Evolutionary conservation across 1,284 basidiomycete species (phyloP).

Genomic region (Apiotrichum brassicae): DNA sequence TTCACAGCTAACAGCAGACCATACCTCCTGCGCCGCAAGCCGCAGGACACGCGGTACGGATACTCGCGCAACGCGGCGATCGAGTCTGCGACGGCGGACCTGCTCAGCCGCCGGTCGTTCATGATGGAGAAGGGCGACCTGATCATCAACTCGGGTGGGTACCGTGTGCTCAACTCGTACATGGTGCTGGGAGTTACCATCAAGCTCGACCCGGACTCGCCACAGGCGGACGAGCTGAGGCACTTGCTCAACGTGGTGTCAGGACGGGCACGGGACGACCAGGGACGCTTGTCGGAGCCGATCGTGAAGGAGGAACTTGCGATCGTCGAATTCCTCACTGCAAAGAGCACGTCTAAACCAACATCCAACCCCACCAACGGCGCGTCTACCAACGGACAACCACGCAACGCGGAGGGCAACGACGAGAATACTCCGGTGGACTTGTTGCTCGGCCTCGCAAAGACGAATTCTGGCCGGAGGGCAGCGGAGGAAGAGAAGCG

Average conservation of each 20-base stretch:
- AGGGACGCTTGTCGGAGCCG: conserved; percentile 45
- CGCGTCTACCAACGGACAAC: conserved; percentile 6
- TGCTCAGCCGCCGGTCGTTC: conserved; percentile 44
- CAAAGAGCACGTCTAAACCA: conserved; percentile 27
- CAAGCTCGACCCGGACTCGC: conserved; percentile 46
- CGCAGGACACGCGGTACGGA: conserved; percentile 43
- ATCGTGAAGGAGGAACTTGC: conserved; percentile 49
- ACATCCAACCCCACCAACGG: conserved; percentile 12
- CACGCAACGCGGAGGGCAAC: conserved; percentile 5
- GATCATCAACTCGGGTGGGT: conserved; percentile 45
- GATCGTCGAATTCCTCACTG: conserved; percentile 47
- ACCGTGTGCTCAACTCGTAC: conserved; percentile 47
- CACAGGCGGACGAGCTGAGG: conserved; percentile 47
- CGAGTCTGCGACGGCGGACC: conserved; percentile 47
- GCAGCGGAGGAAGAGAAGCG: conserved; percentile 44
- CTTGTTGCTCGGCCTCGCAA: conserved; percentile 40
- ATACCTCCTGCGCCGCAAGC: conserved; percentile 46
- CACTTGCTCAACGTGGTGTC: conserved; percentile 47
- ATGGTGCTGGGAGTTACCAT: conserved; percentile 48
- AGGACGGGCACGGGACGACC: conserved; percentile 44
- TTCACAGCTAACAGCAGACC: conserved; percentile 27
- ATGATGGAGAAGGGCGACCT: conserved; percentile 47
- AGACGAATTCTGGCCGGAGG: conserved; percentile 39
- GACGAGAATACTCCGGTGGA: conserved; percentile 43
- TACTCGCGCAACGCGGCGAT: conserved; percentile 48